These are phyloP conservation scores for Aureobasidium sp. DNA, from an alignment of 2,329 filamentous ascomycete species.

Conservation along the genomic window DNA sequence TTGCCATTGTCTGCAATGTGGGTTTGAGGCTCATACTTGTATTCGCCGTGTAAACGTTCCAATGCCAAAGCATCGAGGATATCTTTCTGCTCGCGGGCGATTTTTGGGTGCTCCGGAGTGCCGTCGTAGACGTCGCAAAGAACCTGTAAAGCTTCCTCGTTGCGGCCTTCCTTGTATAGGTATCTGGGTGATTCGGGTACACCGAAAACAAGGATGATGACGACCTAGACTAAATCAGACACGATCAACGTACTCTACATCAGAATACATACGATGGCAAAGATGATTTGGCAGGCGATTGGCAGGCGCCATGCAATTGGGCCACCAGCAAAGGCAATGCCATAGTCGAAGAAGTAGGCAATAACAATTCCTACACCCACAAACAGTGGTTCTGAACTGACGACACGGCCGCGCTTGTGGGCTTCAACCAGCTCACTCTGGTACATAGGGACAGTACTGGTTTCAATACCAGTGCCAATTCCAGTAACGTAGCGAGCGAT, in stretches of 20 bases:
- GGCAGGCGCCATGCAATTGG: constrained; percentile 42
- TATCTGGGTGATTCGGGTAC: constrained; percentile 35
- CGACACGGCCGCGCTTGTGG: constrained; percentile 28
- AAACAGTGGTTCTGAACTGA: constrained; percentile 30
- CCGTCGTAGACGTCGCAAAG: constrained; percentile 30
- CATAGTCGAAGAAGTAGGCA: constrained; percentile 31
- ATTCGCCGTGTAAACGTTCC: constrained; percentile 34
- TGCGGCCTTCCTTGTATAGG: constrained; percentile 30
- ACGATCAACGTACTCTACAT: background rate
- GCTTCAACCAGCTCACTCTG: constrained; percentile 31
- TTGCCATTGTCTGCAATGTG: background rate
- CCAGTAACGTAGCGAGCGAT: constrained; percentile 44
- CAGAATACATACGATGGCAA: constrained; percentile 28
- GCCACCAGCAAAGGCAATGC: constrained; percentile 36
- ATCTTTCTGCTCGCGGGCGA: constrained; percentile 28
- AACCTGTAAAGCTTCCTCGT: constrained; percentile 29
- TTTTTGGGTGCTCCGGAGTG: constrained; percentile 25
- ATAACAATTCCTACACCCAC: constrained; percentile 31
- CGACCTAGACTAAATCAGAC: constrained; percentile 23
- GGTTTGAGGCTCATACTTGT: constrained; percentile 19
- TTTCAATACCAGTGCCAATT: constrained; percentile 40
- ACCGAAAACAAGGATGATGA: constrained; percentile 36
- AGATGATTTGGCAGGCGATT: constrained; percentile 41
- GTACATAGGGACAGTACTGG: constrained; percentile 40
- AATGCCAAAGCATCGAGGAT: constrained; percentile 33